These are phyloP conservation scores for Phallus indusiatus DNA, from an alignment of 768 basidiomycete species.

Conservation along the genomic window DNA sequence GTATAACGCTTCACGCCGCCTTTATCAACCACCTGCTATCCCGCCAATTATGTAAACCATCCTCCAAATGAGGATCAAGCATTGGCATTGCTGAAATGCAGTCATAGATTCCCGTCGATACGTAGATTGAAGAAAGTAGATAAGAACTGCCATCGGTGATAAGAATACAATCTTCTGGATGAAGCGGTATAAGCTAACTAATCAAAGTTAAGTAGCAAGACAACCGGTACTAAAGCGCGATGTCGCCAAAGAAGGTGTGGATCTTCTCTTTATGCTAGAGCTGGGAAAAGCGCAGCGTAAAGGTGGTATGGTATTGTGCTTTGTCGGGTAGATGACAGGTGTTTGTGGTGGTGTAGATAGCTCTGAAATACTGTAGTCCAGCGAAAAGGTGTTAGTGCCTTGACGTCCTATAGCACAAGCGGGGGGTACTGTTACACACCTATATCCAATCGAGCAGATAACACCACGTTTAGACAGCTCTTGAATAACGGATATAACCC, in stretches of 20 bases:
- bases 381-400: slow-evolving; percentile 6
- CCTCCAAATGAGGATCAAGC: slow-evolving; percentile 73
- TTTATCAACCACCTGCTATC: slow-evolving; percentile 75
- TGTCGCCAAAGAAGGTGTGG: slow-evolving; percentile 22
- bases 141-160: slow-evolving; percentile 73
- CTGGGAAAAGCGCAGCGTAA: background rate
- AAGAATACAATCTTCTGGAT: slow-evolving; percentile 78
- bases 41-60: slow-evolving; percentile 84
- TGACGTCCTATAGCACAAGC: background rate
- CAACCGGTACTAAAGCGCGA: background rate
- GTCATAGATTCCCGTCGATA: background rate
- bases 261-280: background rate
- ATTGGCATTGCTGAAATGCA: slow-evolving; percentile 61
- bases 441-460: slow-evolving; percentile 83
- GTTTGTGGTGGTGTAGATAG: slow-evolving; percentile 46
- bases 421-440: slow-evolving; percentile 33
- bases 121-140: background rate
- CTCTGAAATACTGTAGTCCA: slow-evolving; percentile 45
- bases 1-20: slow-evolving; percentile 72
- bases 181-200: slow-evolving; percentile 77
- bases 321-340: slow-evolving; percentile 15
- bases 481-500: slow-evolving; percentile 62
- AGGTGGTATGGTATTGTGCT: background rate
- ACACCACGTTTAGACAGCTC: slow-evolving; percentile 57
- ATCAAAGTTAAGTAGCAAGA: background rate